phyloP scores from a whole-genome alignment of 2,329 filamentous ascomycete genomes.

The Paecilomyces sp. region DNA sequence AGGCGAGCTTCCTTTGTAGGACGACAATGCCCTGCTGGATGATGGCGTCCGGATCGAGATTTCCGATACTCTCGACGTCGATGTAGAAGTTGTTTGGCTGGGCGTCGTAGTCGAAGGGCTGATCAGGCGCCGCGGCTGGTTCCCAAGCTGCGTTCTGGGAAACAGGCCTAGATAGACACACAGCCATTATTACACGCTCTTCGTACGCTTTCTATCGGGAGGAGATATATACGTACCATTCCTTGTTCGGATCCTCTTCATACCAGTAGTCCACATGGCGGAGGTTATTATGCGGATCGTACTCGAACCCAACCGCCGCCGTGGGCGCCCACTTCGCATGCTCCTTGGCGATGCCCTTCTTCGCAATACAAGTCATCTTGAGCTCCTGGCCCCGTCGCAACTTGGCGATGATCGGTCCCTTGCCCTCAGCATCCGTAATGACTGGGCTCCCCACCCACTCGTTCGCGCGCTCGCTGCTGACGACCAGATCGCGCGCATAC shows the following conservation, averaged over 20 bases:
- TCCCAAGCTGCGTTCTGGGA: constrained; percentile 57
- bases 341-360: constrained; percentile 98
- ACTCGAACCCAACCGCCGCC: constrained; percentile 90
- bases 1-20: constrained; percentile 83
- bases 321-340: constrained; percentile 97
- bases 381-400: constrained; percentile 83
- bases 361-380: constrained; percentile 83
- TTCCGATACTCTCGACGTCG: constrained; percentile 83
- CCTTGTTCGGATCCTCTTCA: constrained; percentile 70
- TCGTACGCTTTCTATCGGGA: neutral
- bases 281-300: constrained; percentile 95
- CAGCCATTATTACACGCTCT: neutral
- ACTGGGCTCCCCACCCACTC: constrained; percentile 72
- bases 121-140: constrained; percentile 70
- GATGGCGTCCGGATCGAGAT: constrained; percentile 81
- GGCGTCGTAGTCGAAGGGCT: constrained; percentile 86
- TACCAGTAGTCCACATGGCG: constrained; percentile 92
- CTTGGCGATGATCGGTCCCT: constrained; percentile 83
- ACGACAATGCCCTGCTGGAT: constrained; percentile 82
- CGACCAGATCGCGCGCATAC: constrained; percentile 80
- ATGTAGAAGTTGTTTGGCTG: constrained; percentile 82
- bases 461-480: constrained; percentile 63
- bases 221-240: constrained; percentile 59
- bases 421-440: constrained; percentile 72
- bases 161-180: constrained; percentile 22